phyloP scores from a whole-genome alignment of 2,329 filamentous ascomycete species.

The Cercospora zeae-maydis region DNA sequence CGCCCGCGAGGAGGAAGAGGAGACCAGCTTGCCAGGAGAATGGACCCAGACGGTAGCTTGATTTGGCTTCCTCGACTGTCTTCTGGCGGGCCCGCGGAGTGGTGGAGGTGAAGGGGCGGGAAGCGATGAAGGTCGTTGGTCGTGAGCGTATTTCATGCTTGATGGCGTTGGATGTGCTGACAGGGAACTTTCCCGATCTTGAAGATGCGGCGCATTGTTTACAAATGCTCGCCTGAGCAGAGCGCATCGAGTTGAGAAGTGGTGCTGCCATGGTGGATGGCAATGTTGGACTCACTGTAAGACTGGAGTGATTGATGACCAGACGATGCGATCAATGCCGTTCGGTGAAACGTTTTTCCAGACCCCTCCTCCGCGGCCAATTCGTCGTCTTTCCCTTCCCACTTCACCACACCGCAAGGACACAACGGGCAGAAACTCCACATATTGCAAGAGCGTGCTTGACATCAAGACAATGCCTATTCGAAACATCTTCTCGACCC shows the following conservation, averaged over 20 bases:
- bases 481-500: too few relatives aligned
- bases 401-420: too few relatives aligned
- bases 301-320: not conserved
- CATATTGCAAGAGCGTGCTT: too few relatives aligned
- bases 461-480: too few relatives aligned
- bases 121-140: conserved; percentile 26
- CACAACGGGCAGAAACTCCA: too few relatives aligned
- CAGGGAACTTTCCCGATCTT: conserved; percentile 22
- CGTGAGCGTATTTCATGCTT: conserved; percentile 5
- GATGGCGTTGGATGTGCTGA: conserved; percentile 12
- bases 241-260: conserved; percentile 14
- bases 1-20: conserved; percentile 77
- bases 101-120: conserved; percentile 29
- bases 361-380: too few relatives aligned
- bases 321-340: not conserved
- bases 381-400: too few relatives aligned
- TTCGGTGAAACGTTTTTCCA: not conserved
- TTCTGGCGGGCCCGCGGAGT: conserved; percentile 33
- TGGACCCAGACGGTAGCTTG: conserved; percentile 53
- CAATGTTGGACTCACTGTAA: not conserved
- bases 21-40: conserved; percentile 90
- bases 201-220: conserved; percentile 26
- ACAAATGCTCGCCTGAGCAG: conserved; percentile 24
- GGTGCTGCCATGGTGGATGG: not conserved
- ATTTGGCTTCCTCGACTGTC: conserved; percentile 46